Evolutionary conservation across 1,139 yeast species (phyloP).

Genomic region (Pichia sp.): DNA sequence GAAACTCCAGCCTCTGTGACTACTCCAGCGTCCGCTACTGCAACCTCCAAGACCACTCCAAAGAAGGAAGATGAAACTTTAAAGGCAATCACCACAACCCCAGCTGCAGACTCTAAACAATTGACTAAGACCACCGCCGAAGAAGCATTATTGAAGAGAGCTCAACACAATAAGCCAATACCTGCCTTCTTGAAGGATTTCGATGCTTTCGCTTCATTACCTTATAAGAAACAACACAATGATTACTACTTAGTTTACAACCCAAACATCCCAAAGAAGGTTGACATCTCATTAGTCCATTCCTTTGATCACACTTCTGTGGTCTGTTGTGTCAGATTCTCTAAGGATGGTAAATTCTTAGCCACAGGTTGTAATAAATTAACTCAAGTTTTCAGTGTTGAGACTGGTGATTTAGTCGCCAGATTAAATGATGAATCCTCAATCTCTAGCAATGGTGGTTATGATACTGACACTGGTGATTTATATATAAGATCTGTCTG

Average conservation of each 20-base stretch:
- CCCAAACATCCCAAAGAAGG: constrained; percentile 72
- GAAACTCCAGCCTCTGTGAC: constrained; percentile 16
- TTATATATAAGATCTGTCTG: constrained; percentile 94
- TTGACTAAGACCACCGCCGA: constrained; percentile 19
- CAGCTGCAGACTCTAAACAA: constrained; percentile 16
- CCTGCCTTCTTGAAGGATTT: constrained; percentile 82
- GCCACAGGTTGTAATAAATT: constrained; percentile 98
- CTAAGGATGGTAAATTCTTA: constrained; percentile 86
- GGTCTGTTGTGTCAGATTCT: constrained; percentile 94
- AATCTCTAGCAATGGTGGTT: constrained; percentile 36
- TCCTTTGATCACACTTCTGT: constrained; percentile 91
- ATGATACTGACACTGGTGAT: constrained; percentile 62
- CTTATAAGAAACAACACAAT: constrained; percentile 77
- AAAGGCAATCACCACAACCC: too few species aligned
- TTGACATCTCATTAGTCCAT: constrained; percentile 87
- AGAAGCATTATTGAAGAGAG: constrained; percentile 39
- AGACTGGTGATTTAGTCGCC: constrained; percentile 88
- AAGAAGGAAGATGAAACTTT: neutral
- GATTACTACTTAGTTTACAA: constrained; percentile 92
- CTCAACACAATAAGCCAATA: constrained; percentile 68
- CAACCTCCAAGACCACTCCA: constrained; percentile 1
- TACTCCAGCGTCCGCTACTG: neutral
- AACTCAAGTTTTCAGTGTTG: constrained; percentile 91
- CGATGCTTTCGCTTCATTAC: constrained; percentile 76
- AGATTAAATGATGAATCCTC: constrained; percentile 80